Conservation (phyloP, 2,329 filamentous ascomycete genomes). For the Tolypocladium ovalisporum region DNA sequence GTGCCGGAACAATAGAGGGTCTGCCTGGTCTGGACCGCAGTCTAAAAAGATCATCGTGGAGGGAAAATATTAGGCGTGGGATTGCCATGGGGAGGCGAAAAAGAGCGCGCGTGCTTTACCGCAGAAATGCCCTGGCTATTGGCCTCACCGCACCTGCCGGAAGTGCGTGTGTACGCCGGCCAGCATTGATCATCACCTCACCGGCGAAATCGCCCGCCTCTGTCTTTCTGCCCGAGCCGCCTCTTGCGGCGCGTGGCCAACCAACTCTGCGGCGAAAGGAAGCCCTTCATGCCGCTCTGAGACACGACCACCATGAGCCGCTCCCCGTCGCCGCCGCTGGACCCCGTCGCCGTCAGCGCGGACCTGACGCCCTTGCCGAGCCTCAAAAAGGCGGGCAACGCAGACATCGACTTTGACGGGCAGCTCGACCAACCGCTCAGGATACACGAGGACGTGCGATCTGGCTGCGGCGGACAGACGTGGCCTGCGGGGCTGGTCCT, state of each 20-base stretch:
- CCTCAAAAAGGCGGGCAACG: slow-evolving; percentile 44
- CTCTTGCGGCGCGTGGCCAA: not conserved
- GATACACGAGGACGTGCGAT: slow-evolving; percentile 74
- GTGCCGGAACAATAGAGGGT: not conserved
- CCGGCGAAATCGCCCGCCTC: not conserved
- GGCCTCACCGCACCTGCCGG: not conserved
- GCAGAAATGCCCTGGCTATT: not conserved
- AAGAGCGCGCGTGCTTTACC: not conserved
- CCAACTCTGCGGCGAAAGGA: not conserved
- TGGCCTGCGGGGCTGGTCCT: slow-evolving; percentile 93
- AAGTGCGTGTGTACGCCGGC: not conserved
- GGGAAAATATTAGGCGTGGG: not conserved
- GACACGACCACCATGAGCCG: slow-evolving; percentile 10
- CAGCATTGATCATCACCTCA: not conserved
- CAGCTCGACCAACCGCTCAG: slow-evolving; percentile 59
- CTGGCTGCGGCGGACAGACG: slow-evolving; percentile 84
- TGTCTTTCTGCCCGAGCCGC: not conserved
- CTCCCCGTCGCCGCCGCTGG: slow-evolving; percentile 37
- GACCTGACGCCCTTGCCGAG: slow-evolving; percentile 48
- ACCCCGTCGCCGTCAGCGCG: slow-evolving; percentile 39
- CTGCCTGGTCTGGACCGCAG: not conserved
- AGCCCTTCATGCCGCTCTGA: not conserved
- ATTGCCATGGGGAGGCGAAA: not conserved
- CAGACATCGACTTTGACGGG: slow-evolving; percentile 56
- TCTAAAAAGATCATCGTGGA: not conserved